Base-by-base conservation (phyloP, 208 protist species). In the Leishmania major region DNA sequence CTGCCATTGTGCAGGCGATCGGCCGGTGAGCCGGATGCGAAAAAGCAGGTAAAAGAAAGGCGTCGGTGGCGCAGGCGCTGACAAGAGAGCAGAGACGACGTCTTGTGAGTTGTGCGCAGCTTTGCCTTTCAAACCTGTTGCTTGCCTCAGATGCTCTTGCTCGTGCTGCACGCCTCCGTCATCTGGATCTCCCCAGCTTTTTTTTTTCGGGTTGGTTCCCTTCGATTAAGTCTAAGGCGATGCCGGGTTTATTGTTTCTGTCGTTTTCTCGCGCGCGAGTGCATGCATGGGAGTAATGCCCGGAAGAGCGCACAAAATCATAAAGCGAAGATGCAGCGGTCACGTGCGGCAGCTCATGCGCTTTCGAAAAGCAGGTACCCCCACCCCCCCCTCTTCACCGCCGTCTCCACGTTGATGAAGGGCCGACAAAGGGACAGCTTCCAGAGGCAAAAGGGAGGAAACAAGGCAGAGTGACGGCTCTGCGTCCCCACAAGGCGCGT, bases 1-100 rank as follows among this genome's bases (percentile, higher is more conserved):
- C 82, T 22, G 87, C 82, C n/a, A 86, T 96, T 31, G 78, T 88
- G 47, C 80, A 89, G 31, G 83, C 88, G 3, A 78, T 91, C 51
- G 31, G 64, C 6, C 57, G 31, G 17, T 80, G 49, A 81, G 17
- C 11, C 31, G 10, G 25, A 73, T 8, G 69, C 43, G 43, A 73
- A 49, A 49, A n/a, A 13, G 17, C 13, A 10, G 2, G 69, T 15
- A 35, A 15, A 67, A 51, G 69, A 35, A 15, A 67, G n/a, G 69
- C 53, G 22, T 73, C 43, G 8, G 43, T 73, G 43, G 19, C 10
- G 43, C 6, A 73, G 43, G 43, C 6, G 22, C 40, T 13, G 17
- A 2, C 25, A 51, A 51, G 19, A 35, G 15, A 4, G 69, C 43
- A 22, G 69, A 31, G 25, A 22, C 43, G 0, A 11, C 25, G 57